Evolutionary conservation across 2,329 filamentous ascomycete genomes (phyloP).

Genomic region (Plenodomus tracheiphilus): DNA sequence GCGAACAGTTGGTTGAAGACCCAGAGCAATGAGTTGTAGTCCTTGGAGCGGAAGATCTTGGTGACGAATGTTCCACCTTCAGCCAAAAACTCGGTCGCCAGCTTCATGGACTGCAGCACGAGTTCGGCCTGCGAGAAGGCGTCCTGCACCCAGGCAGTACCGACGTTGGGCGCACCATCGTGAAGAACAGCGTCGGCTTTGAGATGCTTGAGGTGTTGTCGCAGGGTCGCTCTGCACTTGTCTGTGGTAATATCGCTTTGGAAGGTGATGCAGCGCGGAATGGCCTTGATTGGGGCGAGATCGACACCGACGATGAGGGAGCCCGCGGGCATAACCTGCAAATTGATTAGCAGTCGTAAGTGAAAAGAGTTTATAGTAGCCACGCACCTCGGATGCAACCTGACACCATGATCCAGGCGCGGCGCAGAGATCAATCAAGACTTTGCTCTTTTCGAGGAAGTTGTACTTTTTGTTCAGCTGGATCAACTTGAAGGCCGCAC

Average conservation of each 20-base stretch:
- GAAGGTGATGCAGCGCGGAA: conserved; percentile 91
- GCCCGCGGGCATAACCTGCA: conserved; percentile 76
- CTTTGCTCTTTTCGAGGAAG: conserved; percentile 95
- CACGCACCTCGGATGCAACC: conserved; percentile 87
- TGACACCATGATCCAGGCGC: conserved; percentile 68
- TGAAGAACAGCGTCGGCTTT: conserved; percentile 95
- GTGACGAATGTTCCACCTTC: conserved; percentile 85
- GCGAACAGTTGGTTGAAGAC: conserved; percentile 96
- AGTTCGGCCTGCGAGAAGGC: conserved; percentile 97
- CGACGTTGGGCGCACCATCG: conserved; percentile 96
- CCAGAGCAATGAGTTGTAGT: conserved; percentile 95
- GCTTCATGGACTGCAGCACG: conserved; percentile 84
- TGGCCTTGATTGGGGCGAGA: conserved; percentile 91
- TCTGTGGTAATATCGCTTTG: conserved; percentile 98
- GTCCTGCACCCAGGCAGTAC: conserved; percentile 97
- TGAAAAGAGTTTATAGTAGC: neutral
- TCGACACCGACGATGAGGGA: conserved; percentile 94
- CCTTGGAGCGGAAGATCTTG: conserved; percentile 95
- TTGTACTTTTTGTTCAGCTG: conserved; percentile 99
- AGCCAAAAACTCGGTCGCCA: conserved; percentile 89
- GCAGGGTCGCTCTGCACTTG: conserved; percentile 88
- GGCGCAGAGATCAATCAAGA: conserved; percentile 94
- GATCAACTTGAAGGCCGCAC: conserved; percentile 96
- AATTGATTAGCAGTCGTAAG: conserved; percentile 1
- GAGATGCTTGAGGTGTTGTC: conserved; percentile 90